These are phyloP conservation scores for Blechomonas ayalai DNA, from an alignment of 208 protist genomes.

Conservation along the genomic window DNA sequence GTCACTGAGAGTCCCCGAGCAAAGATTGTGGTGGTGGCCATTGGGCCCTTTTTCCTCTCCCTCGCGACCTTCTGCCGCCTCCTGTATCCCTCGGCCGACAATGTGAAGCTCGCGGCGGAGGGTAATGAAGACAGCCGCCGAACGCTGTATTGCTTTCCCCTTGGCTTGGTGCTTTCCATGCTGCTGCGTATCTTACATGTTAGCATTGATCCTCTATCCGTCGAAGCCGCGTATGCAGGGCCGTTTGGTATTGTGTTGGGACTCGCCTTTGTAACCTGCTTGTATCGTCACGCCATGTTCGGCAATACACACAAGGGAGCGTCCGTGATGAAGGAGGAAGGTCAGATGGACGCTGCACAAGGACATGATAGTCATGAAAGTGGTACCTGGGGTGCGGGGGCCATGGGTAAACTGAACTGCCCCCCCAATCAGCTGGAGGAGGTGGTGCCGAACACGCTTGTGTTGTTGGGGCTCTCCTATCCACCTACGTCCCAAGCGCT, in stretches of 20 bases:
- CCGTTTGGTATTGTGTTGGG: slow-evolving; percentile 59
- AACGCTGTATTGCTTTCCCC: slow-evolving; percentile 42
- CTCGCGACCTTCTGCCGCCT: slow-evolving; percentile 41
- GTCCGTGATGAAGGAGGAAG: not conserved
- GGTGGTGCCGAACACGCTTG: slow-evolving; percentile 21
- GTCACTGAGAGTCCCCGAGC: slow-evolving; percentile 17
- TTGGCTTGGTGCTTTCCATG: slow-evolving; percentile 64
- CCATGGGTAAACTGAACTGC: slow-evolving; percentile 6
- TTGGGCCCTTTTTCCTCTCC: slow-evolving; percentile 44
- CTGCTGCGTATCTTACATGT: slow-evolving; percentile 58
- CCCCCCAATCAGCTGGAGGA: slow-evolving; percentile 16
- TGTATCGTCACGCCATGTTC: slow-evolving; percentile 70
- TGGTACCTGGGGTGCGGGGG: not conserved
- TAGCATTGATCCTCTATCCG: slow-evolving; percentile 45
- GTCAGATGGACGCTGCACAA: slow-evolving; percentile 2
- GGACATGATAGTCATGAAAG: not conserved
- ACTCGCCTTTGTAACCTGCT: slow-evolving; percentile 34
- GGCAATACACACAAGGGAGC: slow-evolving; percentile 17
- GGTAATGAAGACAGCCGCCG: slow-evolving; percentile 48
- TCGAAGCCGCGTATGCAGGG: slow-evolving; percentile 39
- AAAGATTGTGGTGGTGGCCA: slow-evolving; percentile 33
- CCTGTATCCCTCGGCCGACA: slow-evolving; percentile 35
- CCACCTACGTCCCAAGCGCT: slow-evolving; percentile 14
- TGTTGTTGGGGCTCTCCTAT: slow-evolving; percentile 35
- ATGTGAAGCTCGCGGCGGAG: slow-evolving; percentile 8